Conservation (phyloP, 208 protist genomes). For the Herpetomonas samuelpessoai region DNA sequence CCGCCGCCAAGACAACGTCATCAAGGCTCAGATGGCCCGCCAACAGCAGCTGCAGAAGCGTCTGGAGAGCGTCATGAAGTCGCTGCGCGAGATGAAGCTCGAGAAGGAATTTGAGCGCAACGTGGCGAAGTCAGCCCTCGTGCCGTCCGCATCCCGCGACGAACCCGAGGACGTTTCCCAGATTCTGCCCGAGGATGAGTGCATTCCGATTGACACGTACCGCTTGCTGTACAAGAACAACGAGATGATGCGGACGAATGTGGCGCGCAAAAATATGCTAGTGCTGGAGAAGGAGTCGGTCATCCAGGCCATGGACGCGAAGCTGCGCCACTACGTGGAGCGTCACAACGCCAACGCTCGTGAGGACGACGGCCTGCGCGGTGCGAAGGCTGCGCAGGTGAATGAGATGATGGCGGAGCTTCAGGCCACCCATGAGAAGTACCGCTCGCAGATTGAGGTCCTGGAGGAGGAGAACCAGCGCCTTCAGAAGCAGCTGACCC, state of each 20-base stretch:
- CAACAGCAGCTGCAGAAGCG: slow-evolving; percentile 83
- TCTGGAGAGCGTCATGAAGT: slow-evolving; percentile 65
- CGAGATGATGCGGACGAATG: slow-evolving; percentile 73
- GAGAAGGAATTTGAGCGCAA: slow-evolving; percentile 76
- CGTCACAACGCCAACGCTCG: slow-evolving; percentile 47
- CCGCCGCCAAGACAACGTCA: slow-evolving; percentile 74
- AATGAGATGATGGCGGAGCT: slow-evolving; percentile 41
- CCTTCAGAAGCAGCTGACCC: slow-evolving; percentile 36
- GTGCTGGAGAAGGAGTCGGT: slow-evolving; percentile 86
- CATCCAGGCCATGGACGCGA: slow-evolving; percentile 78
- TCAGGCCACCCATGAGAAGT: slow-evolving; percentile 42
- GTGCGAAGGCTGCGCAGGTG: slow-evolving; percentile 39
- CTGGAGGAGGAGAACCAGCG: slow-evolving; percentile 45
- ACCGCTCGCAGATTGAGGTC: slow-evolving; percentile 43
- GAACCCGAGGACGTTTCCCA: slow-evolving; percentile 75
- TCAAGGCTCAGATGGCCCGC: slow-evolving; percentile 76
- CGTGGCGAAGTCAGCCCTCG: slow-evolving; percentile 66
- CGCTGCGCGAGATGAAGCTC: slow-evolving; percentile 79
- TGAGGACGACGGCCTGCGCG: slow-evolving; percentile 47
- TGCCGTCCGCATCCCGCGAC: slow-evolving; percentile 64
- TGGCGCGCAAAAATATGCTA: slow-evolving; percentile 89
- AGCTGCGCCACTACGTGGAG: slow-evolving; percentile 46
- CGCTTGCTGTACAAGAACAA: slow-evolving; percentile 86
- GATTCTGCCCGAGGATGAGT: slow-evolving; percentile 77
- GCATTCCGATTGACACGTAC: slow-evolving; percentile 81